phyloP scores from a whole-genome alignment of 768 basidiomycete species.

The Holtermannia corniformis region DNA sequence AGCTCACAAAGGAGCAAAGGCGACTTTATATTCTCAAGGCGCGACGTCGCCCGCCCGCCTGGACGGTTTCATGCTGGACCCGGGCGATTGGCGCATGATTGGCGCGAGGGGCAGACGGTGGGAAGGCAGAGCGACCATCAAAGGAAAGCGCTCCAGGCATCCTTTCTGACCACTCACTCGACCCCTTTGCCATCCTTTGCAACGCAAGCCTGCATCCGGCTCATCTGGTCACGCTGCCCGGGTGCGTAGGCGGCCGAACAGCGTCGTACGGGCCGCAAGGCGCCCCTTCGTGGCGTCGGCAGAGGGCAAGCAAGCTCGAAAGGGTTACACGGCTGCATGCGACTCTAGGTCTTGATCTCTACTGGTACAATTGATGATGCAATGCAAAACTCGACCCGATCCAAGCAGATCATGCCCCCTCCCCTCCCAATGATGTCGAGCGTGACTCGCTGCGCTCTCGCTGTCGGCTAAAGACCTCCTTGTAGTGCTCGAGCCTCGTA shows the following conservation, averaged over 20 bases:
- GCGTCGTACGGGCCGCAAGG: background rate
- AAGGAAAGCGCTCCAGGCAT: background rate
- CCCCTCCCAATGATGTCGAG: background rate
- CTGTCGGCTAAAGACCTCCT: slow-evolving; percentile 20
- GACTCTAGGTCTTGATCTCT: too few relatives aligned
- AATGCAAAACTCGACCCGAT: background rate
- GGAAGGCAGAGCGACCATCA: too few relatives aligned
- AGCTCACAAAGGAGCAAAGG: background rate
- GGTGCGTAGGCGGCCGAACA: background rate
- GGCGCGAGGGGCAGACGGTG: too few relatives aligned
- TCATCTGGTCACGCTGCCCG: background rate
- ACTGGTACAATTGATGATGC: background rate
- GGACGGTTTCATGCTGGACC: too few relatives aligned
- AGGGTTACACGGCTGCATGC: too few relatives aligned
- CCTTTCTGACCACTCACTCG: background rate
- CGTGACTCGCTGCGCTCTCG: background rate
- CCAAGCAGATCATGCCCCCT: background rate
- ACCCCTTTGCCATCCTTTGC: background rate
- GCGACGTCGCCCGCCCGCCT: too few relatives aligned
- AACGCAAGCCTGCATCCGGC: background rate
- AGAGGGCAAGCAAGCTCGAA: too few relatives aligned
- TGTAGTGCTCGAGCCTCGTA: slow-evolving; percentile 27
- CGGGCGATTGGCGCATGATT: too few relatives aligned
- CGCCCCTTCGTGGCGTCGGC: too few relatives aligned
- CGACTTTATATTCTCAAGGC: too few relatives aligned